Evolutionary conservation across 106 monocot genomes (phyloP).

Genomic region (Apostasia shenzhenica): DNA sequence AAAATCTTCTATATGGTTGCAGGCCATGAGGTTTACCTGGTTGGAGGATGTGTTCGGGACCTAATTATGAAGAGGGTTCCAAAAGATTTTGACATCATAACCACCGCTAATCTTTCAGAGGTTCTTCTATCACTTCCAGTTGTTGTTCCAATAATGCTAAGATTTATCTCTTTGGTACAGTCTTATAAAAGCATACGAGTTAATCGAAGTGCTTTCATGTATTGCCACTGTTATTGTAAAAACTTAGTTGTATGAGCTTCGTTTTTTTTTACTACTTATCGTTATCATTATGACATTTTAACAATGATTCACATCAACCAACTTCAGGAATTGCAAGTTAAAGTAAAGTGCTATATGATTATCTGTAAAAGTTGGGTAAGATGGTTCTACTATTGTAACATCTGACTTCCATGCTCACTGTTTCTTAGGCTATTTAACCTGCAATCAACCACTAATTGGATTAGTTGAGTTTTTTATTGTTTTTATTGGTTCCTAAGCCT

Average conservation of each 20-base stretch:
- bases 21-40: slow-evolving; percentile 90
- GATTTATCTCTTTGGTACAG: background rate
- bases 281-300: background rate
- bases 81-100: slow-evolving; percentile 95
- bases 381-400: too few species aligned
- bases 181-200: background rate
- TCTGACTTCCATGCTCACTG: too few species aligned
- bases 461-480: too few species aligned
- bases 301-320: background rate
- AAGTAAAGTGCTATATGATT: too few species aligned
- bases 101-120: slow-evolving; percentile 80
- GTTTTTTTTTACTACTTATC: background rate
- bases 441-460: too few species aligned
- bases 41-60: slow-evolving; percentile 92
- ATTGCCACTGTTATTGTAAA: too few species aligned
- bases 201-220: background rate
- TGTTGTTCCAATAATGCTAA: background rate
- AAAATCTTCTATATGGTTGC: slow-evolving; percentile 10
- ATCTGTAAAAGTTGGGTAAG: too few species aligned
- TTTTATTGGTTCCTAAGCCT: too few species aligned
- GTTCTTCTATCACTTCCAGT: slow-evolving; percentile 22
- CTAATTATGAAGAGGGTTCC: slow-evolving; percentile 73
- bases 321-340: too few species aligned
- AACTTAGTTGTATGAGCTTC: too few species aligned
- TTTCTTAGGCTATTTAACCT: too few species aligned